Evolutionary conservation across 768 basidiomycete genomes (phyloP), one percentile per base, ranked within the genome.

Genomic region (Collybia sordida): DNA sequence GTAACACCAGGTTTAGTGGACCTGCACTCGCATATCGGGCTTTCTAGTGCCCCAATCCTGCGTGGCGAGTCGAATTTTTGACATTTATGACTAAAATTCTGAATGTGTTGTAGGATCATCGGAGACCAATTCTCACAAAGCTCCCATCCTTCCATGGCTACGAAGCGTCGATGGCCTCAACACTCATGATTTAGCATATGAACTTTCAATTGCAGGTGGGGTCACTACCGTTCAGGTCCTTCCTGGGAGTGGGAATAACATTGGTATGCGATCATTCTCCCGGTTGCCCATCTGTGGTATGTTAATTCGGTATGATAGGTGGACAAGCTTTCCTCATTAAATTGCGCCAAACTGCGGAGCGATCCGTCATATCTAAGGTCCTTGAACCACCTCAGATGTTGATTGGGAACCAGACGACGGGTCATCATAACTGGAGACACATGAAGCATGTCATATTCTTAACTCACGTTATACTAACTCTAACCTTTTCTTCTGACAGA

Each of bases 241-340:
- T 0, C 90, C 90, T 1, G 90, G 89, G 0, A 82, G 78, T 42
- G 79, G 75, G 1, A 68, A 80, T 50, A 81, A 80, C 23, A 86
- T 86, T 11, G 84, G 83, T 82, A 42, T 5, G 55, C 49, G 15
- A 14, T 25, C 1, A 28, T 31, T 38, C 22, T 37, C 47, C 49
- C 22, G 0, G 35, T 46, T 36, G 27, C 3, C 38, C 4, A 15
- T 24, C 27, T 15, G 37, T 21, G 7, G 2, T 38, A n/a, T 42
- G 9, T 23, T 18, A 49, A 24, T 15, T 31, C 34, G 14, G 17
- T 18, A 22, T 19, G 39, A 5, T 41, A 85, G 88, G 87, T 38
- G 90, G 90, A 17, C 88, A 90, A 58, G 86, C 87, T 0, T 90
- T 88, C 61, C 71, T 82, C 3, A 88, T 92, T 60, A 93, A 93